Percentiles rank a stretch among this genome's conserved stretches.
phyloP scores from a whole-genome alignment of 306 rosid genomes.

The Casuarina cunninghamiana region DNA sequence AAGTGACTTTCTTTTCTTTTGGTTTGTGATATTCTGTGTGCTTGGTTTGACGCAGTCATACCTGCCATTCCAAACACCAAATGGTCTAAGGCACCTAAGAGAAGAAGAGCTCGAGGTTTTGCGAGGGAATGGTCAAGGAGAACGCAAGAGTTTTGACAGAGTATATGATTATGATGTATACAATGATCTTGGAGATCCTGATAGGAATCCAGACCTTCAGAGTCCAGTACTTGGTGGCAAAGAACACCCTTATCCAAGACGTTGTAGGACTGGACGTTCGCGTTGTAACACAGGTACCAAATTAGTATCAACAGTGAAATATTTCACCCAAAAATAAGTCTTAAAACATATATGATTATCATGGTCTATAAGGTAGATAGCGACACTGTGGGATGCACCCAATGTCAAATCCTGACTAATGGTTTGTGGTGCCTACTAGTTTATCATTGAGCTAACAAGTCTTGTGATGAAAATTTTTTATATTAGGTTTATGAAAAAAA shows the following conservation, averaged over 20 bases:
- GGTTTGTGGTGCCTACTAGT: too few relatives aligned
- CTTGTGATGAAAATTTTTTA: too few relatives aligned
- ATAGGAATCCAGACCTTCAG: conserved; percentile 14
- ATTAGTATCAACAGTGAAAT: background rate
- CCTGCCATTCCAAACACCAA: conserved; percentile 46
- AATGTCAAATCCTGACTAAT: too few relatives aligned
- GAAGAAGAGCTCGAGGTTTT: conserved; percentile 40
- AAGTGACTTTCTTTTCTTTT: background rate
- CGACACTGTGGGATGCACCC: too few relatives aligned
- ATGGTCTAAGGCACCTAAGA: conserved; percentile 40
- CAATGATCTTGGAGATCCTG: conserved; percentile 50
- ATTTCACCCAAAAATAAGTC: too few relatives aligned
- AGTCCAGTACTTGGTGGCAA: conserved; percentile 41
- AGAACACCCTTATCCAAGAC: conserved; percentile 36
- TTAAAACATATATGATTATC: too few relatives aligned
- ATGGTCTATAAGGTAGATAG: too few relatives aligned
- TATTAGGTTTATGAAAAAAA: too few relatives aligned
- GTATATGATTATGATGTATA: conserved; percentile 56
- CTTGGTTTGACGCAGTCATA: conserved; percentile 9
- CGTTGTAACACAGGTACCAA: conserved; percentile 4
- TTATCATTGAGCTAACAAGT: too few relatives aligned
- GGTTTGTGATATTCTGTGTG: background rate
- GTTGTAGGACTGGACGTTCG: conserved; percentile 43
- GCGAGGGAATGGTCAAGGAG: conserved; percentile 47
- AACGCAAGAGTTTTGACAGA: conserved; percentile 37